Conservation (phyloP, 106 monocot species). For the Xerophyta viscosa region DNA sequence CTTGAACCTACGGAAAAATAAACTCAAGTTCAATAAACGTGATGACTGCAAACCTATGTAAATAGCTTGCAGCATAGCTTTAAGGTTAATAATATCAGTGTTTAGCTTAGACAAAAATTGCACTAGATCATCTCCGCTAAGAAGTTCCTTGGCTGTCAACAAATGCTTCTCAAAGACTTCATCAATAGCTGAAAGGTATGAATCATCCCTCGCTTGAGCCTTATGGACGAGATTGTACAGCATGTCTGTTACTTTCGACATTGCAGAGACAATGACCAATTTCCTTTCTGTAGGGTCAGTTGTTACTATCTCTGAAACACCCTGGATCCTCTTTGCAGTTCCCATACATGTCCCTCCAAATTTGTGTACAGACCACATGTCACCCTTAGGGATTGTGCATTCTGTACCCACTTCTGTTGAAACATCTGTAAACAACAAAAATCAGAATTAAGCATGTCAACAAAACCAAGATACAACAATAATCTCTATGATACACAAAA, state of each 20-base stretch:
- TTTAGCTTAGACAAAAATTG: conserved; percentile 68
- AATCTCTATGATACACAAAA: no score
- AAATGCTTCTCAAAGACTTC: conserved; percentile 84
- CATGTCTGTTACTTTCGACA: conserved; percentile 99
- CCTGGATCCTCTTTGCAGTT: conserved; percentile 66
- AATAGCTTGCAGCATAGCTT: conserved; percentile 92
- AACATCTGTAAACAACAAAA: conserved; percentile 33
- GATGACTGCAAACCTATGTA: conserved; percentile 57
- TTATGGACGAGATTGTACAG: conserved; percentile 79
- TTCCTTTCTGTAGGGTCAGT: conserved; percentile 80
- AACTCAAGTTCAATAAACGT: no score
- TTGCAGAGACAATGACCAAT: conserved; percentile 90
- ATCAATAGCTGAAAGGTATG: conserved; percentile 63
- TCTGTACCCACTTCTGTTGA: conserved; percentile 40
- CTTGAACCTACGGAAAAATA: no score
- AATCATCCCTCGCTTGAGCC: conserved; percentile 88
- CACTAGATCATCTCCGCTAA: conserved; percentile 71
- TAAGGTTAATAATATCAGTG: conserved; percentile 81
- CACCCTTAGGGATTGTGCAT: conserved; percentile 53
- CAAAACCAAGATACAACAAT: no score
- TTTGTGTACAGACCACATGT: conserved; percentile 97
- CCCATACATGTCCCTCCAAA: conserved; percentile 99
- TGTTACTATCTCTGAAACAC: conserved; percentile 66
- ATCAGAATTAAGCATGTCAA: background rate
- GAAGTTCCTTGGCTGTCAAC: conserved; percentile 71